Base-by-base conservation (phyloP, 2,329 filamentous ascomycete species). In the Cladosporium sp. region DNA sequence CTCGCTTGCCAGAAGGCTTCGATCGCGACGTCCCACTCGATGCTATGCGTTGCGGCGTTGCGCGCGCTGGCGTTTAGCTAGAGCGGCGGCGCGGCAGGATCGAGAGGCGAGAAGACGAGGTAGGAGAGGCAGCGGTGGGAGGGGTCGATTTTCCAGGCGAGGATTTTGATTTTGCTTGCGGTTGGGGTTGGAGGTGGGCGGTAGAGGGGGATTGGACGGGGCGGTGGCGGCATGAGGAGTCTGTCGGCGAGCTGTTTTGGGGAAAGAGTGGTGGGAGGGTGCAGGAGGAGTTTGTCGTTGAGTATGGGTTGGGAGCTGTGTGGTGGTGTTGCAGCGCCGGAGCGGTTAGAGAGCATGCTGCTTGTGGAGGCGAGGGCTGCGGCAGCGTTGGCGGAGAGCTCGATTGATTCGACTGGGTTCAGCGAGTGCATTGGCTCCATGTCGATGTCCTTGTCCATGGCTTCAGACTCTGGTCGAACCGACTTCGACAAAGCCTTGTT, bases 91-190 rank as follows among this genome's bases (percentile, higher is more conserved):
- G 21, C 36, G 24, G 14, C 2, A 26, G 61, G 8, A 28, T 21
- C 15, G 44, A 15, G 34, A 10, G 47, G 18, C 3, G 24, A 36
- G 51, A 54, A 36, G 51, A 54, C 24, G 32, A 41, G 49, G 61
- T 64, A 64, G 49, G 49, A 44, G 51, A 64, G 18, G 21, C 12
- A 18, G 34, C 61, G 61, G 18, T 30, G 18, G 3, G 15, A 21
- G 36, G 21, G 36, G 18, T 24, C 21, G 51, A 64, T 24, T 21
- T 34, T 41, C 61, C 61, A 64, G 34, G 12, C 34, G 36, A 47
- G 3, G 34, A 64, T 64, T 34, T 47, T 36, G 15, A 64, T 57
- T 26, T 55, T 49, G 24, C 12, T 15, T 62, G 41, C 5, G 41
- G 11, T 14, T 18, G 38, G 10, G 24, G 11, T 3, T 49, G 8